Conservation (phyloP, 1,284 basidiomycete species). For the Farysia itapuensis region DNA sequence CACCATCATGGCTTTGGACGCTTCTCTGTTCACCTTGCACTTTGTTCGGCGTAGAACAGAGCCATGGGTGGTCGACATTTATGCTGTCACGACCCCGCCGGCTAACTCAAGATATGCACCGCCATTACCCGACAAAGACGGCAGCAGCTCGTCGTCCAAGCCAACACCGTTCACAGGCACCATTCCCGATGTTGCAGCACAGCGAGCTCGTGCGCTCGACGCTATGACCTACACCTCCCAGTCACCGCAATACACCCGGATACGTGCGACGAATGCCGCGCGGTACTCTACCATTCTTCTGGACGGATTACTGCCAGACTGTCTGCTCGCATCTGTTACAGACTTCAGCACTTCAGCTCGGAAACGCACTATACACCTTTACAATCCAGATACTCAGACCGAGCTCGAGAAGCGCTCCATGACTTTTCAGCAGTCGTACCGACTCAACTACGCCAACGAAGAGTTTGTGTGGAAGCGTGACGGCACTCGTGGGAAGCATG, state of each 20-base stretch:
- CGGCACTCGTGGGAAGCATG: slow-evolving; percentile 6
- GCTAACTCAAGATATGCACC: slow-evolving; percentile 1
- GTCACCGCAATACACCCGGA: slow-evolving; percentile 34
- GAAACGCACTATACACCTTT: slow-evolving; percentile 72
- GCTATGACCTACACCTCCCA: slow-evolving; percentile 17
- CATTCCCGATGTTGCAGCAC: slow-evolving; percentile 19
- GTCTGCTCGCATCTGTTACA: slow-evolving; percentile 18
- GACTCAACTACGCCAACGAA: slow-evolving; percentile 71
- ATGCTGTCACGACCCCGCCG: slow-evolving; percentile 5
- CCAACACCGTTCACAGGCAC: slow-evolving; percentile 20
- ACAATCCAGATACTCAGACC: slow-evolving; percentile 71
- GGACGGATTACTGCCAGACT: slow-evolving; percentile 27
- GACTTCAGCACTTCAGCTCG: slow-evolving; percentile 62
- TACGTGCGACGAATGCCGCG: slow-evolving; percentile 25
- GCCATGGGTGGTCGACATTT: slow-evolving; percentile 40
- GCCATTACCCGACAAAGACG: slow-evolving; percentile 17
- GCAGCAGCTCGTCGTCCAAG: slow-evolving; percentile 1
- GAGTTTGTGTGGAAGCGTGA: slow-evolving; percentile 58
- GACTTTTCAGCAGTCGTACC: slow-evolving; percentile 73
- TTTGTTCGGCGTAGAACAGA: slow-evolving; percentile 21
- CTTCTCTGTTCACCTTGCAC: slow-evolving; percentile 39
- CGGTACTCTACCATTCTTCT: slow-evolving; percentile 33
- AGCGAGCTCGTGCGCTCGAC: slow-evolving; percentile 14
- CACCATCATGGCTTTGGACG: slow-evolving; percentile 36
- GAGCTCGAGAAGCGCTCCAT: slow-evolving; percentile 72